Evolutionary conservation across 2,329 filamentous ascomycete species (phyloP), one percentile per base, ranked within the genome.

Genomic region (Byssochlamys sp.): DNA sequence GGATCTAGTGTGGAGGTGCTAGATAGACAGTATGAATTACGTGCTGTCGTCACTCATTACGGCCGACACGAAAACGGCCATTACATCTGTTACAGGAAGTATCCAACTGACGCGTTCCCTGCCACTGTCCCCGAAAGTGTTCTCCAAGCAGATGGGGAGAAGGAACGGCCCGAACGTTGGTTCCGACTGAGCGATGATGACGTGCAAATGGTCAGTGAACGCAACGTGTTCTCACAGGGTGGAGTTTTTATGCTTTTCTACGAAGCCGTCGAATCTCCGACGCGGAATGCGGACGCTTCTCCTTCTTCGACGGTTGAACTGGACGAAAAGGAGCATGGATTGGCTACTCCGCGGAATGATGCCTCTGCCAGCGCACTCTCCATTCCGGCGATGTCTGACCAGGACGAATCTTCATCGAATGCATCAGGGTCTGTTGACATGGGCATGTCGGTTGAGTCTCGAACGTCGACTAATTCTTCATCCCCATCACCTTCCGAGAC

Each of bases 211-310:
- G 87, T 91, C 26, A 82, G 82, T 24, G 89, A 96, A 69, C 80
- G 86, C 10, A 81, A 82, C 28, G 89, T 95, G 0, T 76, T 94
- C 54, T 80, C 79, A 1, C 87, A 95, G 64, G 85, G 85, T 0
- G 90, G 90, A 1, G 92, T 91, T 0, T 97, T 97, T 69, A 97
- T 99, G 92, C 81, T 97, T 0, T 97, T 97, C 71, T 99, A 97
- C 71, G 92, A 99, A 69, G 84, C 83, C 52, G 76, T 88, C 26
- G 84, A 87, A 4, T 55, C 55, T 4, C 39, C 49, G 1, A 27
- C 12, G 25, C 25, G 45, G n/a, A 49, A 11, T 7, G 9, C 24
- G 25, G 25, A 51, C n/a, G 1, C 3, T 26, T 28, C 49, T 51
- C 24, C 12, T 7, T 19, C 10, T 24, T 12, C 49, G 49, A 27